phyloP scores from a whole-genome alignment of 257 asterid species.

The Penstemon davidsonii region DNA sequence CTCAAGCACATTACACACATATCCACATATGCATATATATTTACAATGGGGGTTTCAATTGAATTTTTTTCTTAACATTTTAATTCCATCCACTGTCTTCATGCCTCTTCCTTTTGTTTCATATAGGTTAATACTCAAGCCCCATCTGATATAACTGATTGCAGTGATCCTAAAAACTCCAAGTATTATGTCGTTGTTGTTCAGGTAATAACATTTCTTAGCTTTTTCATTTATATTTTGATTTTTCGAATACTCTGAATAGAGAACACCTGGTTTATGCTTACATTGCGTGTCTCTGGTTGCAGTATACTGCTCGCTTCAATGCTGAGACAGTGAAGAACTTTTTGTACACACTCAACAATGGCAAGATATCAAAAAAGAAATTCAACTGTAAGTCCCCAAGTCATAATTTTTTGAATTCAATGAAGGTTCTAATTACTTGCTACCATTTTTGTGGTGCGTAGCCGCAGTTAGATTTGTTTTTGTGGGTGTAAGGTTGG shows the following conservation, averaged over 20 bases:
- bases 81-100: too few relatives aligned
- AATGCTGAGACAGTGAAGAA: conserved; percentile 87
- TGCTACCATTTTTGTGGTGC: background rate
- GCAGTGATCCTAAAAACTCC: conserved; percentile 72
- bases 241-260: background rate
- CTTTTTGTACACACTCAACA: conserved; percentile 66
- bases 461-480: conserved; percentile 6
- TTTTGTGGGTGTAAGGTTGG: background rate
- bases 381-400: conserved; percentile 74
- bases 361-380: conserved; percentile 83
- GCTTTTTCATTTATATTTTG: background rate
- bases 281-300: conserved; percentile 14
- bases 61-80: too few relatives aligned
- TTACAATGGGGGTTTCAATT: too few relatives aligned
- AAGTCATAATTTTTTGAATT: background rate
- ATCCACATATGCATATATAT: too few relatives aligned
- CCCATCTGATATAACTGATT: conserved; percentile 69
- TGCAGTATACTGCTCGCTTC: conserved; percentile 89
- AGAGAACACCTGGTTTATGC: background rate
- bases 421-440: conserved; percentile 18
- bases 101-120: background rate
- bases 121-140: conserved; percentile 91
- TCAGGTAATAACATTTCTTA: conserved; percentile 54
- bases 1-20: too few relatives aligned
- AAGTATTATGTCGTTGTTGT: conserved; percentile 84